Base-by-base conservation (phyloP, 83 land plant genomes). In the Isoetes engelmannii region DNA sequence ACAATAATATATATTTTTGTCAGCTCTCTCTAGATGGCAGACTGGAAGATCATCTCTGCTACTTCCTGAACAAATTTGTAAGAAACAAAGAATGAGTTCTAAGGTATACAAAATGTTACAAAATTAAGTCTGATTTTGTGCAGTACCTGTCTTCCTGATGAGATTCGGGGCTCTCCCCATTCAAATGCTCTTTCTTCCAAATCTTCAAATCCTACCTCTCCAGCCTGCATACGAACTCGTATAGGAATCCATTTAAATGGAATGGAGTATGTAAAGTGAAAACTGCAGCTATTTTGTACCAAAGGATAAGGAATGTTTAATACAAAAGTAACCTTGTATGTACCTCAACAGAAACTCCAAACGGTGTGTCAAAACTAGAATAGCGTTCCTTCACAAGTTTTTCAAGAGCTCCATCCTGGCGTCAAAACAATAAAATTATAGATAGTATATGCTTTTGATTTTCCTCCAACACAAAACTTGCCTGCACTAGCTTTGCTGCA, bases 141-240 rank as follows among this genome's bases (percentile, higher is more conserved):
- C n/a, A 49, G 10, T 37, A 87, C 94, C 91, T 90, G 97, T 71
- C 89, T 92, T n/a, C 83, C 97, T 44, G 97, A 92, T 44, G 84
- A 53, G 57, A 89, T 81, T 15, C 79, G 68, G 6, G 91, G 97
- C 71, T 92, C 97, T 45, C 87, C 94, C 86, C 78, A 77, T 61
- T 86, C 90, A 71, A 84, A 45, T 41, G 86, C 94, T 65, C 77
- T 81, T 81, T 86, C 82, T 75, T 92, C 97, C 48, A 92, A 86
- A 28, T 75, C 57, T 48, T 86, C 97, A 68, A 92, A 89, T 70
- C 83, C 88, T 44, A 74, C 81, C 70, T 86, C 85, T 54, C 92
- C 96, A 69, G 82, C 83, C 96, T 90, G 76, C 77, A 54, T n/a
- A 28, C 37, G 2, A 28, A 28, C 37, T 28, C 37, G 37, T 28